Evolutionary conservation across 2,329 filamentous ascomycete species (phyloP).

Genomic region (Fusarium veterinarium): DNA sequence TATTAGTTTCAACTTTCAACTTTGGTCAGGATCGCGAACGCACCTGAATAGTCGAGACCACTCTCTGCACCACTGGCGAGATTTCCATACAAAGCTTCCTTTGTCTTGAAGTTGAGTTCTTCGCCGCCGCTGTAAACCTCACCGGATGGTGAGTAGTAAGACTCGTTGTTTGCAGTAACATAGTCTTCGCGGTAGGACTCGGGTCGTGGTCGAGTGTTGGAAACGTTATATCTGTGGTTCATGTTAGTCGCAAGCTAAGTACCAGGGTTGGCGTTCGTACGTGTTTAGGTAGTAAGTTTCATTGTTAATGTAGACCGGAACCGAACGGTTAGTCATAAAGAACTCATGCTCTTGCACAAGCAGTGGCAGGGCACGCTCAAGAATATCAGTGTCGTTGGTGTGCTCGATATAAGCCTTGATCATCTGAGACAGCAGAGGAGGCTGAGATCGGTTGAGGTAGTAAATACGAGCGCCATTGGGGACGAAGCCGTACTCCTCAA

Average conservation of each 20-base stretch:
- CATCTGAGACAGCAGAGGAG: constrained; percentile 74
- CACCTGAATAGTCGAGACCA: constrained; percentile 70
- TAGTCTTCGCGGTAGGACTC: constrained; percentile 77
- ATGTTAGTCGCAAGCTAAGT: constrained; percentile 29
- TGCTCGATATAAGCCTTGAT: constrained; percentile 72
- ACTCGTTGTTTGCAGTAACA: constrained; percentile 71
- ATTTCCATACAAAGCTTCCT: constrained; percentile 67
- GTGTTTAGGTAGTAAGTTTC: constrained; percentile 67
- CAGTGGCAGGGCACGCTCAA: constrained; percentile 70
- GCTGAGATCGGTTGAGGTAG: constrained; percentile 76
- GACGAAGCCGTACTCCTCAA: constrained; percentile 73
- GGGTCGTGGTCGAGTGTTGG: constrained; percentile 73
- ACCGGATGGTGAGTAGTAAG: constrained; percentile 69
- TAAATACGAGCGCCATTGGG: constrained; percentile 76
- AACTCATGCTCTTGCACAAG: constrained; percentile 73
- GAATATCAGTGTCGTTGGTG: constrained; percentile 70
- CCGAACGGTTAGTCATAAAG: constrained; percentile 70
- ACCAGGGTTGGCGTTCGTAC: constrained; percentile 49
- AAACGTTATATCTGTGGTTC: constrained; percentile 63
- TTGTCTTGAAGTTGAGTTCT: constrained; percentile 63
- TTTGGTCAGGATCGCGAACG: neutral
- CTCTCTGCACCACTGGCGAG: constrained; percentile 74
- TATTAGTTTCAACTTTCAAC: neutral
- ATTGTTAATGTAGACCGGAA: constrained; percentile 59
- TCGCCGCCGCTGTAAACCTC: constrained; percentile 66